Base-by-base conservation (phyloP, 768 basidiomycete genomes). In the Amanita pseudoporphyria region DNA sequence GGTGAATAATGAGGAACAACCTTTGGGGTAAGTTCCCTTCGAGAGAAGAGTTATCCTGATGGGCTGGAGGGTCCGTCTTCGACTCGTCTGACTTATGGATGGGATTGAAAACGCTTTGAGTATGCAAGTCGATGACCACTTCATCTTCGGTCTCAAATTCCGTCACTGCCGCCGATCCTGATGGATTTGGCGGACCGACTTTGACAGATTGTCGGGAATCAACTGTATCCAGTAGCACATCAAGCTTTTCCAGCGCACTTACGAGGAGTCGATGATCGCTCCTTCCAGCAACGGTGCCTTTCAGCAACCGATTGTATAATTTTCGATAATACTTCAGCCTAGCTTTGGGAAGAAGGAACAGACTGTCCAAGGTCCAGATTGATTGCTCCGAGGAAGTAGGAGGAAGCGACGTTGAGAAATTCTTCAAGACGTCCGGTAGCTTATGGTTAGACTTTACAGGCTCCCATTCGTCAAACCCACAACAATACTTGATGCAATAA, bases 321-420 rank as follows among this genome's bases (percentile, higher is more conserved):
- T 87, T 94, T 60, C 81, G 82, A 71, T 97, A 98, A 65, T 99
- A 98, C 58, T 81, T 82, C 50, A 99, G 68, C 37, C 96, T 80
- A 12, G 72, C 71, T 59, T 82, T 85, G 0, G 96, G 96, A 7
- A 98, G 75, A 10, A 86, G 67, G 69, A 99, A 99, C 18, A 98
- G 72, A 6, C 78, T 68, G 60, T 98, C 95, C 12, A 98, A 69
- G 0, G 90, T 87, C 90, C 94, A 96, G 4, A 66, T 61, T 5
- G 73, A 65, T 12, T 68, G 59, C 50, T 73, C 67, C 3, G 72
- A 64, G 39, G 69, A 57, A 9, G 79, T 77, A 3, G 81, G 86
- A 3, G 84, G 84, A 54, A 69, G 77, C 30, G 77, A 62, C 1
- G 68, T 61, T 3, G 92, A 87, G 58, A 97, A 87, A 14, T 74